Percentiles rank a stretch among this genome's conserved stretches.
phyloP scores from a whole-genome alignment of 2,329 filamentous ascomycete genomes.

The Neurospora crassa region DNA sequence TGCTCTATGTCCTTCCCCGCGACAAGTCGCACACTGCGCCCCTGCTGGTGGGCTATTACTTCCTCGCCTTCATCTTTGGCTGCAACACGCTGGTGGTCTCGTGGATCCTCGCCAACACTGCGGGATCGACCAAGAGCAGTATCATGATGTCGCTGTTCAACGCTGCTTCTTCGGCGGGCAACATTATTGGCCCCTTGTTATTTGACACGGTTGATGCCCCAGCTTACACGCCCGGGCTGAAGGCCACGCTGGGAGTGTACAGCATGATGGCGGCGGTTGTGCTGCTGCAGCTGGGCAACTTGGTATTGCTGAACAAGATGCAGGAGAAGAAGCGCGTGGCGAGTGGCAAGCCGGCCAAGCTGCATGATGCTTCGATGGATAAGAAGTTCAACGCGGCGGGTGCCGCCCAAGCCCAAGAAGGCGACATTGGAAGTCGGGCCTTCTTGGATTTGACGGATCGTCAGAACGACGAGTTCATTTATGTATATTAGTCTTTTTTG shows the following conservation, averaged over 20 bases:
- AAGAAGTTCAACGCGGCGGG: slow-evolving; percentile 31
- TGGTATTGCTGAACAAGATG: slow-evolving; percentile 46
- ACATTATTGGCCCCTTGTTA: slow-evolving; percentile 57
- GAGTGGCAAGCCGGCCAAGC: slow-evolving; percentile 50
- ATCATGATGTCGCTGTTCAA: slow-evolving; percentile 56
- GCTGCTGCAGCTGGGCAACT: slow-evolving; percentile 41
- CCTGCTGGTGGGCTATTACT: slow-evolving; percentile 52
- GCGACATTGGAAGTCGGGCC: slow-evolving; percentile 36
- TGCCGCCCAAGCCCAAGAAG: slow-evolving; percentile 21
- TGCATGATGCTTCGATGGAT: slow-evolving; percentile 54
- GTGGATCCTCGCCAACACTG: slow-evolving; percentile 63
- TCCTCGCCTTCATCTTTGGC: slow-evolving; percentile 57
- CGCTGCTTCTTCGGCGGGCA: slow-evolving; percentile 50
- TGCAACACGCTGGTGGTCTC: slow-evolving; percentile 56
- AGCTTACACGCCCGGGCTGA: slow-evolving; percentile 46
- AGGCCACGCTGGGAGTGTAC: slow-evolving; percentile 44
- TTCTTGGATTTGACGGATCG: slow-evolving; percentile 54
- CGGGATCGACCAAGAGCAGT: slow-evolving; percentile 47
- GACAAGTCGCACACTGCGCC: slow-evolving; percentile 30
- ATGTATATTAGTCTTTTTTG: slow-evolving; percentile 37
- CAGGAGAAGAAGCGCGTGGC: slow-evolving; percentile 44
- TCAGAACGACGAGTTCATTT: slow-evolving; percentile 60
- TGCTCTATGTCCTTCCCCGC: slow-evolving; percentile 46
- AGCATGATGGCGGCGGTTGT: slow-evolving; percentile 42
- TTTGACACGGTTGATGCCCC: slow-evolving; percentile 51